phyloP scores from a whole-genome alignment of 371 early-diverging fungal genomes.

The Rhizomucor pusillus region DNA sequence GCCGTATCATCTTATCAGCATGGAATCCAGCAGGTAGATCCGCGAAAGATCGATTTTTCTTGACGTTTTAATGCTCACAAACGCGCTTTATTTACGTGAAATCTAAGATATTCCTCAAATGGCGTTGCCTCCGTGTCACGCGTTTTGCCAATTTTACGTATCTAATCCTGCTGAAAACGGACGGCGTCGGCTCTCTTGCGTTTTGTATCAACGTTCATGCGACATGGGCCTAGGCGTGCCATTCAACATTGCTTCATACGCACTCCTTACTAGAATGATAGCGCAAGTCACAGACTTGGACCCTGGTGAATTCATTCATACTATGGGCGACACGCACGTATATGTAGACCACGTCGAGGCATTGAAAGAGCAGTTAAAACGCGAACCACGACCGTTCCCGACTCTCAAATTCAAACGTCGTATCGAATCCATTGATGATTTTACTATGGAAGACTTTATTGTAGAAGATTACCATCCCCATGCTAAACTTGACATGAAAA shows the following conservation, averaged over 20 bases:
- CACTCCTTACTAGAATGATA: slow-evolving; percentile 92
- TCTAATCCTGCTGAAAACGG: slow-evolving; percentile 55
- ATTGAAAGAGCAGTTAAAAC: slow-evolving; percentile 77
- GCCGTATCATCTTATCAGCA: slow-evolving; percentile 95
- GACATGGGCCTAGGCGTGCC: slow-evolving; percentile 99
- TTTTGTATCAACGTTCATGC: slow-evolving; percentile 98
- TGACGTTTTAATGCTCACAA: neutral
- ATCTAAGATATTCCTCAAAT: slow-evolving; percentile 69
- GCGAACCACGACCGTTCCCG: slow-evolving; percentile 91
- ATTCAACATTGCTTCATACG: slow-evolving; percentile 99
- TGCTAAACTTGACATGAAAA: slow-evolving; percentile 92
- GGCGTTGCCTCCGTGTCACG: slow-evolving; percentile 97
- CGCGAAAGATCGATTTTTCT: slow-evolving; percentile 3
- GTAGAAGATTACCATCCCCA: slow-evolving; percentile 90
- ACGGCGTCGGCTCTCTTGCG: slow-evolving; percentile 77
- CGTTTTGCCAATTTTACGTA: slow-evolving; percentile 94
- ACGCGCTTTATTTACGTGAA: neutral
- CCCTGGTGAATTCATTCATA: slow-evolving; percentile 93
- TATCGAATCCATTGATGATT: slow-evolving; percentile 78
- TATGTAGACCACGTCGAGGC: slow-evolving; percentile 95
- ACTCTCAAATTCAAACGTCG: slow-evolving; percentile 68
- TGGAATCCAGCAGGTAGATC: slow-evolving; percentile 96
- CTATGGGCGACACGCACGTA: slow-evolving; percentile 98
- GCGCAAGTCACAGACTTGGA: slow-evolving; percentile 88
- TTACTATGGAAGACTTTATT: slow-evolving; percentile 83